These are phyloP conservation scores for Eucalyptus rudis DNA, from an alignment of 345 rosid species.

Conservation along the genomic window DNA sequence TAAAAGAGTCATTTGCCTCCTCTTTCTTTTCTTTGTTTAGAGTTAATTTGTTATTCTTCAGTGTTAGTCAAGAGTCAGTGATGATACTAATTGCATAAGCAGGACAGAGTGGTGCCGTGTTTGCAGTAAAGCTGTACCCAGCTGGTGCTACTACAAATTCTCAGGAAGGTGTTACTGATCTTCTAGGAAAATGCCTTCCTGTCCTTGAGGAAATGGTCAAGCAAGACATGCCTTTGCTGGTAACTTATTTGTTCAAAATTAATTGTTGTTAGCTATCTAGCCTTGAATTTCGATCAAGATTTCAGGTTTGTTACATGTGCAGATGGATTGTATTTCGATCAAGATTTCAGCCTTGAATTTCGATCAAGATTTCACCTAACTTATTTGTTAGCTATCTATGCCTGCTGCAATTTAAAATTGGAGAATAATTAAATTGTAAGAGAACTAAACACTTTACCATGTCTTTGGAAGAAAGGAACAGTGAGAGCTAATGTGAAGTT, in stretches of 20 bases:
- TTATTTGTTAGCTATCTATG: too few relatives aligned
- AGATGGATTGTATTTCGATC: not conserved
- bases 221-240: slow-evolving; percentile 88
- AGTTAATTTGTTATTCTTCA: not conserved
- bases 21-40: not conserved
- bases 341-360: too few relatives aligned
- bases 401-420: not conserved
- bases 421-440: not conserved
- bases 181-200: slow-evolving; percentile 80
- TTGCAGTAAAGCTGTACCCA: slow-evolving; percentile 92
- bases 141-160: slow-evolving; percentile 97
- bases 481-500: not conserved
- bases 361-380: too few relatives aligned
- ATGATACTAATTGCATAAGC: not conserved
- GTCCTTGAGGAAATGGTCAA: slow-evolving; percentile 83
- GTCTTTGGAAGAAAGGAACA: not conserved
- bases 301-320: not conserved
- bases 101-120: slow-evolving; percentile 78
- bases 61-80: not conserved
- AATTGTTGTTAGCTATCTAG: not conserved
- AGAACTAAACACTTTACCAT: not conserved
- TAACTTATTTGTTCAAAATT: slow-evolving; percentile 6
- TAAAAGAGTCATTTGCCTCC: not conserved
- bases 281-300: not conserved
- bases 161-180: slow-evolving; percentile 92